Percentiles rank a stretch among this genome's conserved stretches.
These are phyloP conservation scores for Phialemoniopsis sp. DNA, from an alignment of 2,329 filamentous ascomycete species.

Conservation along the genomic window DNA sequence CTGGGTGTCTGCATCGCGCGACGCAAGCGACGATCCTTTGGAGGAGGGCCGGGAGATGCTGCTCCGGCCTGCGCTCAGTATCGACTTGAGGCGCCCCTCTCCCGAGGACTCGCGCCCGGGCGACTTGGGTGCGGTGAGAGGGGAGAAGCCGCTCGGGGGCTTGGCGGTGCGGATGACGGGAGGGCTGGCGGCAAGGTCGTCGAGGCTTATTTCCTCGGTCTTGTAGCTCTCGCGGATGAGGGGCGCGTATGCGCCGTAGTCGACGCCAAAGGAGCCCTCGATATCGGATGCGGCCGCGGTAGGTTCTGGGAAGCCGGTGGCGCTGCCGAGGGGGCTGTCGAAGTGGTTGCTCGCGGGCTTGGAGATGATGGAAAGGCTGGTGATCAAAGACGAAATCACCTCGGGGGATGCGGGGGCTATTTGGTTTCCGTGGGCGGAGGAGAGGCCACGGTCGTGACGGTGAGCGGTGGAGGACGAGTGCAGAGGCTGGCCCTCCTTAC, in stretches of 20 bases:
- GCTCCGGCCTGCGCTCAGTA: constrained; percentile 43
- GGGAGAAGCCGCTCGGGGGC: constrained; percentile 71
- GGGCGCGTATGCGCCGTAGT: constrained; percentile 63
- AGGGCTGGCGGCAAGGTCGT: constrained; percentile 58
- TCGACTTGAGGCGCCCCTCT: constrained; percentile 46
- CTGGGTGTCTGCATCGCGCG: constrained; percentile 51
- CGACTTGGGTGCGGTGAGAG: constrained; percentile 61
- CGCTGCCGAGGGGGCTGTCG: constrained; percentile 48
- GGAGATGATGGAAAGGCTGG: constrained; percentile 64
- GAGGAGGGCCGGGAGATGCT: constrained; percentile 56
- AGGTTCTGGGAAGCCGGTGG: constrained; percentile 18
- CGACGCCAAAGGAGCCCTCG: constrained; percentile 62
- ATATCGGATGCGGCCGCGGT: constrained; percentile 14
- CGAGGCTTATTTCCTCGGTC: constrained; percentile 43
- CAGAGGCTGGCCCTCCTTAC: constrained; percentile 20
- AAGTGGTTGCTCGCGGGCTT: constrained; percentile 67
- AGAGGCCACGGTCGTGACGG: constrained; percentile 3
- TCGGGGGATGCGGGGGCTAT: constrained; percentile 41
- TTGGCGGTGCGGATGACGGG: constrained; percentile 80
- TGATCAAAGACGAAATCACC: constrained; percentile 67
- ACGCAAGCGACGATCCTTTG: constrained; percentile 45
- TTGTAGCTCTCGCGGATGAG: constrained; percentile 43
- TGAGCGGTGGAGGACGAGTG: constrained; percentile 16
- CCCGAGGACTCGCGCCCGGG: constrained; percentile 40
- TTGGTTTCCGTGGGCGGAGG: constrained; percentile 9